Evolutionary conservation across 495 filamentous ascomycete species (phyloP), one percentile per base, ranked within the genome.

Genomic region (Penicillium angulare): DNA sequence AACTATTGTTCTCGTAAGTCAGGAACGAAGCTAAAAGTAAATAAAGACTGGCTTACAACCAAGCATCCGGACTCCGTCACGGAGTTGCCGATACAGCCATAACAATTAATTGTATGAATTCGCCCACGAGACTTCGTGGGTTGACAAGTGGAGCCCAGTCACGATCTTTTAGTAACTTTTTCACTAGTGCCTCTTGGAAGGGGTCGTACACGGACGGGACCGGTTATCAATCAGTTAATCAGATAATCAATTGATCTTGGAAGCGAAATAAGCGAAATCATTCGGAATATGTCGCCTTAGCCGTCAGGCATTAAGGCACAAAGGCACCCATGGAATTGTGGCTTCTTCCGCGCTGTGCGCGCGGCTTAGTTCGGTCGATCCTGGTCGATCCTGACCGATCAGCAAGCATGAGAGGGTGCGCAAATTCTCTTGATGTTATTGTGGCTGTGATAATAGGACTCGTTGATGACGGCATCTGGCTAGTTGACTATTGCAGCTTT

Each of bases 171-270:
- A 39, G 17, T 39, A 39, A 22, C 18, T 21, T 21, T 39, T 39
- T 9, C 27, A 31, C 27, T 2, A 9, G 27, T 9, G 27, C 8
- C 27, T 31, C 27, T 9, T 9, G 13, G 13, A 31, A 9, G 27
- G 8, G 27, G 10, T 20, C n/a, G n/a, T 39, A 39, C 17, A 21
- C 7, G 36, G 36, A 21, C 22, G 16, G 17, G 20, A 22, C 36
- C 36, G 36, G 36, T 21, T 39, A 39, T 39, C 36, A 39, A 39
- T 39, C 36, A 39, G 18, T 12, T 39, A 21, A 39, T 35, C 33
- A 10, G 33, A 35, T 35, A n/a, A 35, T 35, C 33, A 35, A n/a
- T n/a, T 35, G 7, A 35, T 39, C 36, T 39, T 18, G 20, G 10
- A 39, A 39, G 36, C 36, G 36, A 39, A 39, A 39, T 18, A 22